Evolutionary conservation across 2,329 filamentous ascomycete species (phyloP), one percentile per base, ranked within the genome.

Genomic region (Keithomyces neogunnii): DNA sequence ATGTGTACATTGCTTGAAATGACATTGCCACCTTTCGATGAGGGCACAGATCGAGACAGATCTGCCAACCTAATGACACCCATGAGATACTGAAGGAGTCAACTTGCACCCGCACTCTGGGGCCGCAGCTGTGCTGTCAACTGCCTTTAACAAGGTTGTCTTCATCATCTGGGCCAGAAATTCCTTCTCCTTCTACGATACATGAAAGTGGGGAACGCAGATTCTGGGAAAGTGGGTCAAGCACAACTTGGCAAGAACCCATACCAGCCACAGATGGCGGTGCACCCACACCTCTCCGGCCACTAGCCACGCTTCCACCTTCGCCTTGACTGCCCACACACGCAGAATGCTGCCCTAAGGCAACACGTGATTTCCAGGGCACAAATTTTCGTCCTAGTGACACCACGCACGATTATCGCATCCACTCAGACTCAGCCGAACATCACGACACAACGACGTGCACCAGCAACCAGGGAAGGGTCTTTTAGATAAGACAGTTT

Each of bases 401-500:
- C 58, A 60, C 60, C 60, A 60, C 66, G 63, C 65, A 68, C 64
- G 60, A 66, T 53, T 60, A 56, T 56, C 64, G 61, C 63, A 66
- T 66, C 66, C 65, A 69, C 66, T 51, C 49, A 55, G 58, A 48
- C 54, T 51, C 53, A 53, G 62, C 60, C 59, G 61, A 44, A 66
- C 66, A 67, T 66, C 66, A 66, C 66, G 66, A 69, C 63, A 68
- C 67, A 70, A 68, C 69, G 71, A 74, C 71, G 67, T 62, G 64
- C 64, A 67, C 56, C 63, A 67, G 58, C 61, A 65, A 62, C 54
- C 60, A 68, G 68, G 66, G 62, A 68, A 71, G 66, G 67, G 70
- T 70, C 71, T 73, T 70, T 71, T 69, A 62, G 65, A 63, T 67
- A 71, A 72, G 70, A 72, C 69, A 66, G 65, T 68, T 64, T 63